Conservation (phyloP, 306 rosid species). For the Prinsepia uniflora region DNA sequence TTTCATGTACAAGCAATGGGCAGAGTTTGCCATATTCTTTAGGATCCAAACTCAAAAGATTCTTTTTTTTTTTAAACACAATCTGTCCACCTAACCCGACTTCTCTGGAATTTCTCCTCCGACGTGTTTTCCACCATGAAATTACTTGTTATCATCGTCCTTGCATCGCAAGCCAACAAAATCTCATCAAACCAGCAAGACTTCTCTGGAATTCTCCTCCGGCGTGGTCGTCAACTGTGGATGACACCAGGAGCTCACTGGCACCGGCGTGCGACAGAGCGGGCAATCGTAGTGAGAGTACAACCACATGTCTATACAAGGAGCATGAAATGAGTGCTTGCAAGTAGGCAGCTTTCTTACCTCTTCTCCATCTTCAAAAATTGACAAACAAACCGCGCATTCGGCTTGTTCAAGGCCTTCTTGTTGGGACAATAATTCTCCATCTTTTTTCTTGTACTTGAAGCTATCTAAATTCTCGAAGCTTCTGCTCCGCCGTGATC, state of each 20-base stretch:
- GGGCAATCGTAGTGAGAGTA: conserved; percentile 88
- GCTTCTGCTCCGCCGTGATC: conserved; percentile 15
- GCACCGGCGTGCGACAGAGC: conserved; percentile 68
- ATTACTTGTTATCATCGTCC: conserved; percentile 10
- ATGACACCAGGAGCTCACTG: conserved; percentile 25
- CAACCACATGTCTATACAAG: conserved; percentile 93
- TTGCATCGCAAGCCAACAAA: conserved; percentile 3
- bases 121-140: not conserved
- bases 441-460: conserved; percentile 60
- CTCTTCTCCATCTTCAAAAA: conserved; percentile 87
- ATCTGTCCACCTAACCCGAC: not conserved
- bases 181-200: conserved; percentile 18
- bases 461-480: conserved; percentile 49
- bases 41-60: not conserved
- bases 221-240: conserved; percentile 15
- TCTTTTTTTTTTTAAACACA: not conserved
- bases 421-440: not conserved
- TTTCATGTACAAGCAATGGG: not conserved
- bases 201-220: conserved; percentile 36
- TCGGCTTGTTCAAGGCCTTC: conserved; percentile 30
- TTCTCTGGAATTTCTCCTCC: too few species aligned
- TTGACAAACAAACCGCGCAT: conserved; percentile 72
- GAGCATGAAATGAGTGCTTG: conserved; percentile 67
- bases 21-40: not conserved
- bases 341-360: conserved; percentile 68